Evolutionary conservation across 2,329 filamentous ascomycete genomes (phyloP).

Genomic region (Alternaria burnsii): DNA sequence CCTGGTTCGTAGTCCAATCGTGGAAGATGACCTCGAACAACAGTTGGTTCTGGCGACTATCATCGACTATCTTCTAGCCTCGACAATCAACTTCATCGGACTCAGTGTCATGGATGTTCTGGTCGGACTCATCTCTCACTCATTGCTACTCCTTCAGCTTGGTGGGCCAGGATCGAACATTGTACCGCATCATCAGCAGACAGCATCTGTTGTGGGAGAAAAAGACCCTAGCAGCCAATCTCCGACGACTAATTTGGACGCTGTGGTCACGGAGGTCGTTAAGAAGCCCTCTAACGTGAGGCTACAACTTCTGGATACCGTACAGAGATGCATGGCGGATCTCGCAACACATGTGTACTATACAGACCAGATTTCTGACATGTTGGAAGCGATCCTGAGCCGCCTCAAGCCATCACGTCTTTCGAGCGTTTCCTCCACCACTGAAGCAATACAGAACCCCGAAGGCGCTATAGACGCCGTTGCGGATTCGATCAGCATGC

Average conservation of each 20-base stretch:
- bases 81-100: conserved; percentile 91
- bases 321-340: conserved; percentile 87
- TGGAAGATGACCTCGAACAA: conserved; percentile 74
- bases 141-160: conserved; percentile 78
- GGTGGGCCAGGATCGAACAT: conserved; percentile 54
- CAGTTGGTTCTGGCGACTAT: conserved; percentile 80
- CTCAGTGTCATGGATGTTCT: conserved; percentile 96
- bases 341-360: conserved; percentile 97
- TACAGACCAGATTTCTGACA: conserved; percentile 92
- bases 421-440: conserved; percentile 55
- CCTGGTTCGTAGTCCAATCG: conserved; percentile 72
- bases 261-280: conserved; percentile 52
- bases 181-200: conserved; percentile 51
- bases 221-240: conserved; percentile 29
- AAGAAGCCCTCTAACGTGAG: conserved; percentile 62
- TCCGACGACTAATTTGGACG: conserved; percentile 29
- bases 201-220: conserved; percentile 35
- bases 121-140: conserved; percentile 83
- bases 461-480: conserved; percentile 58
- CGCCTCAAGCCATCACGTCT: conserved; percentile 73
- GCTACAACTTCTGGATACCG: conserved; percentile 70
- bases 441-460: conserved; percentile 62
- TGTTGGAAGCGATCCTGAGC: conserved; percentile 81
- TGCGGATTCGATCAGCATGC: conserved; percentile 58
- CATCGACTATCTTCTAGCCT: conserved; percentile 82